These are phyloP conservation scores for Blastobotrys elegans DNA, from an alignment of 1,139 yeast genomes.

Conservation along the genomic window DNA sequence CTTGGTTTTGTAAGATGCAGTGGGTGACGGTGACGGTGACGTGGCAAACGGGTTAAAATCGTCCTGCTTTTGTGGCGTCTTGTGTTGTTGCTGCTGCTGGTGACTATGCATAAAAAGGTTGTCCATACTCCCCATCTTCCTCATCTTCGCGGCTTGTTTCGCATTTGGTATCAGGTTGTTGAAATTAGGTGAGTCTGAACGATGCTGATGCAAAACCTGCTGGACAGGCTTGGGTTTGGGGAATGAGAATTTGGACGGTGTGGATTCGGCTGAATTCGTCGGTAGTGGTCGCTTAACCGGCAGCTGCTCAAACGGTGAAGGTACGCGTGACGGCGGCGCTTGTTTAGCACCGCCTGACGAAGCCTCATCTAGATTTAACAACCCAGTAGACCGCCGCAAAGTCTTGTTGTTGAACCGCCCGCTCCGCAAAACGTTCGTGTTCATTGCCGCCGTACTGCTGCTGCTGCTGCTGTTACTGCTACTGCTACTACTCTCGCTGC, in stretches of 20 bases:
- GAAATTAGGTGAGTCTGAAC: constrained; percentile 2
- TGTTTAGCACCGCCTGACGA: constrained; percentile 17
- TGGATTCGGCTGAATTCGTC: constrained; percentile 3
- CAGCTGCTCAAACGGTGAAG: constrained; percentile 7
- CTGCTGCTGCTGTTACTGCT: neutral
- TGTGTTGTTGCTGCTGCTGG: constrained; percentile 10
- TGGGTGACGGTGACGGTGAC: constrained; percentile 14
- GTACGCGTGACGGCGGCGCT: constrained; percentile 7
- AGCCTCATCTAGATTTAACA: constrained; percentile 38
- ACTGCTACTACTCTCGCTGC: neutral
- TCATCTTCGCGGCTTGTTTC: constrained; percentile 12
- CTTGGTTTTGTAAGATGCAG: constrained; percentile 7
- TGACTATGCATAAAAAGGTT: constrained; percentile 11
- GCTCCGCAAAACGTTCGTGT: neutral
- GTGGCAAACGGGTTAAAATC: constrained; percentile 9
- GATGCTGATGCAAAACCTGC: constrained; percentile 7
- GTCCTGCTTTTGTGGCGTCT: neutral
- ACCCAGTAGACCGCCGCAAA: constrained; percentile 38
- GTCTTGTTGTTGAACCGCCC: constrained; percentile 17
- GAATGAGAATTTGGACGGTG: constrained; percentile 7
- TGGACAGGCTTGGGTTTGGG: constrained; percentile 13
- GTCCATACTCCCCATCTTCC: constrained; percentile 16
- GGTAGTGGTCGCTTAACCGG: constrained; percentile 13
- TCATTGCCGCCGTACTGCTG: neutral
- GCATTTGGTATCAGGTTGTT: constrained; percentile 9